Base-by-base conservation (phyloP, 2,329 filamentous ascomycete genomes). In the Trichoderma sp. region DNA sequence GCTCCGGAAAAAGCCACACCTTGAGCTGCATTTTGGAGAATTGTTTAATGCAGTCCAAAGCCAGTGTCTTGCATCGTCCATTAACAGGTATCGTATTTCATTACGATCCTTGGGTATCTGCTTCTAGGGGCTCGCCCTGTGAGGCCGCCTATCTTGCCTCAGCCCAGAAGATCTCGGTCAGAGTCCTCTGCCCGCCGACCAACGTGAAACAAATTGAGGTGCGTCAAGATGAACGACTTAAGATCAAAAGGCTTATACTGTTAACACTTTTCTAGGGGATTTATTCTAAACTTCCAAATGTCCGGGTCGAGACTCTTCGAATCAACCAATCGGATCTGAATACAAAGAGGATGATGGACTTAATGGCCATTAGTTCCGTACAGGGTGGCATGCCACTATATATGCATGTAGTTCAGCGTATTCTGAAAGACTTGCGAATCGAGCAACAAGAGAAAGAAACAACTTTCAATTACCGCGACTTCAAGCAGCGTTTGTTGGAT, bases 11-110 rank as follows among this genome's bases (percentile, higher is more conserved):
- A 76, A 89, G 87, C 59, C 88, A 91, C 72, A 89, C 87, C 0
- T 80, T 90, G 1, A 86, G 86, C 1, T 88, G 85, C 63, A 73
- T 88, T 1, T 76, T 88, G 0, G 89, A 92, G 75, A 89, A 88
- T 73, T 90, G 86, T 43, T 79, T 92, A 0, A 79, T 88, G 1
- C 74, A 78, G 0, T 86, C 82, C 0, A 75, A 78, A 0, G 80
- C 85, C 0, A 86, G 85, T 7, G 76, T 78, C 0, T 80, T 90
- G 1, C 82, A 83, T 0, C 80, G 80, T 0, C 88, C 89, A 0
- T 79, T 92, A 0, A 87, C 88, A 0, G 89, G 87, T 0, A 79
- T 92, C 0, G 86, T 92, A 0, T 92, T 92, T 63, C 89, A 92
- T 73, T 92, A 90, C 71, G 88, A 91, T 73, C 84, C 84, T 0